phyloP scores from a whole-genome alignment of 2,329 filamentous ascomycete species.

The Iodosphaeria phyllophila region DNA sequence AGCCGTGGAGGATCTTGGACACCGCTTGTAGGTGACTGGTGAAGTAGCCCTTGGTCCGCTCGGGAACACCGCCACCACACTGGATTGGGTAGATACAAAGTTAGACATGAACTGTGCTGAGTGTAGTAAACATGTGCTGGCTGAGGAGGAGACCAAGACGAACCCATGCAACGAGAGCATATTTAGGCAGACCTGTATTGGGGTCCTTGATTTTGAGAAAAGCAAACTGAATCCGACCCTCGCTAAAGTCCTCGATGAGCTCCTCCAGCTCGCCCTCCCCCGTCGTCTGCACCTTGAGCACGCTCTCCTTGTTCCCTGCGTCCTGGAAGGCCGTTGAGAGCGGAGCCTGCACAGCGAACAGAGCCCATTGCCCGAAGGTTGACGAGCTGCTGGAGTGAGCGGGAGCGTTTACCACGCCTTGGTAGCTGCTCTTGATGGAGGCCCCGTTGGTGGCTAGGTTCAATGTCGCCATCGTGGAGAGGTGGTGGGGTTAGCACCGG shows the following conservation, averaged over 20 bases:
- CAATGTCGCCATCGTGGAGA: conserved; percentile 50
- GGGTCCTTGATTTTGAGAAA: conserved; percentile 94
- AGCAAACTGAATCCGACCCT: conserved; percentile 91
- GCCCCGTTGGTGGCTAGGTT: conserved; percentile 65
- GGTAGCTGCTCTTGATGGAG: conserved; percentile 69
- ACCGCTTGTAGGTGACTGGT: conserved; percentile 84
- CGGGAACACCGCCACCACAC: conserved; percentile 96
- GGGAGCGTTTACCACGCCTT: conserved; percentile 34
- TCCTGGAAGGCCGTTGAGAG: conserved; percentile 88
- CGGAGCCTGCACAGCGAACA: conserved; percentile 85
- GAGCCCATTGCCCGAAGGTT: conserved; percentile 80
- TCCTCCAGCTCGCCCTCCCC: conserved; percentile 86
- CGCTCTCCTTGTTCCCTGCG: conserved; percentile 69
- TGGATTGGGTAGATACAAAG: conserved; percentile 4
- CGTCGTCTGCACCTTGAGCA: conserved; percentile 83
- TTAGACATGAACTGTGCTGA: conserved; percentile 1
- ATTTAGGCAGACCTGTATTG: conserved; percentile 77
- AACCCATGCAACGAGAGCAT: conserved; percentile 79
- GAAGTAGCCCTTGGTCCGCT: conserved; percentile 96
- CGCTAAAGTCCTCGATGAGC: conserved; percentile 87
- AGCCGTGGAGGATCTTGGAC: conserved; percentile 83
- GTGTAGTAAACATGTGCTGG: neutral
- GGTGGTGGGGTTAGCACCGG: conserved; percentile 1
- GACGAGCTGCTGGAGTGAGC: conserved; percentile 41
- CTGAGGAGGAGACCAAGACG: conserved; percentile 8